Conservation (phyloP, 2,329 filamentous ascomycete species). For the Aureobasidium mangrovei region DNA sequence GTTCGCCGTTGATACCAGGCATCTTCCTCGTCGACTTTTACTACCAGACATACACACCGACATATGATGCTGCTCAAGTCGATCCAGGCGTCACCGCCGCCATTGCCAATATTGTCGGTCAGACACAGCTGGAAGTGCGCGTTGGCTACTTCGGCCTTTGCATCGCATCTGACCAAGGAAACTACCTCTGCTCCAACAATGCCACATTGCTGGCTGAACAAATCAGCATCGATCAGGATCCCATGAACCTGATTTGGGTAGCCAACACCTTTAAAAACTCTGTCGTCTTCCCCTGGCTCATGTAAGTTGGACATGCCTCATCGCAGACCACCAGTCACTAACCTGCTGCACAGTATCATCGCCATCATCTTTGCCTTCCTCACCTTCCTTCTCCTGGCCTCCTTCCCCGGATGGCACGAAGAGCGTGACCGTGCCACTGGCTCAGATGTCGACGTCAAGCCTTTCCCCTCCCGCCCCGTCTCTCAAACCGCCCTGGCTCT, state of each 20-base stretch:
- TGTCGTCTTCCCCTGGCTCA: conserved; percentile 93
- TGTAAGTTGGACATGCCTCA: conserved; percentile 49
- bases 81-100: conserved; percentile 79
- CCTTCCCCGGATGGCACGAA: conserved; percentile 96
- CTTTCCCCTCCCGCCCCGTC: conserved; percentile 84
- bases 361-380: conserved; percentile 96
- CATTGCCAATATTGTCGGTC: conserved; percentile 81
- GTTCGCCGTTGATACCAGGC: conserved; percentile 84
- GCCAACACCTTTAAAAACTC: conserved; percentile 96
- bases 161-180: conserved; percentile 80
- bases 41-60: conserved; percentile 78
- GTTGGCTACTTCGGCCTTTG: conserved; percentile 99
- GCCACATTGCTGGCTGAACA: conserved; percentile 86
- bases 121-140: conserved; percentile 75
- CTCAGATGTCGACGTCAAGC: conserved; percentile 82
- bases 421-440: conserved; percentile 67
- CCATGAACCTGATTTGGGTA: conserved; percentile 93
- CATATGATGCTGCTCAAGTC: conserved; percentile 78
- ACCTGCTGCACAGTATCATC: conserved; percentile 60
- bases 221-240: conserved; percentile 84
- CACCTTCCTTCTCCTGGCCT: conserved; percentile 88
- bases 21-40: conserved; percentile 99
- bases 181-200: conserved; percentile 95
- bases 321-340: conserved; percentile 4
- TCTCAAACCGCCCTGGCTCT: conserved; percentile 88